Evolutionary conservation across 345 rosid species (phyloP).

Genomic region (Gossypium australe): DNA sequence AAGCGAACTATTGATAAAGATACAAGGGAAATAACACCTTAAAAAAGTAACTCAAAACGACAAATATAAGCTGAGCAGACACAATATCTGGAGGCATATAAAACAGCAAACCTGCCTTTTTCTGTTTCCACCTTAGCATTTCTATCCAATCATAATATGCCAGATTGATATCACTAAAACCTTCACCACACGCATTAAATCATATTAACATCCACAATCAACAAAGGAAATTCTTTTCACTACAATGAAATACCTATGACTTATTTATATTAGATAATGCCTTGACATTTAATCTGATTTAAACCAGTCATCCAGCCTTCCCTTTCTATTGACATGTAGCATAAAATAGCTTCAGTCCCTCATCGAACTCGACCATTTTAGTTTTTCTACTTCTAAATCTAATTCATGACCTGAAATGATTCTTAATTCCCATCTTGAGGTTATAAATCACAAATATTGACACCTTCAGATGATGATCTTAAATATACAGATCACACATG

Average conservation of each 20-base stretch:
- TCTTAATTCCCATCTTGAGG: not conserved
- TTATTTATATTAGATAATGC: not conserved
- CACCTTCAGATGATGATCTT: not conserved
- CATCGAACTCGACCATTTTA: not conserved
- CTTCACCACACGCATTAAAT: not conserved
- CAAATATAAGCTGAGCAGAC: not conserved
- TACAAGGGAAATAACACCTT: not conserved
- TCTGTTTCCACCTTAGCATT: not conserved
- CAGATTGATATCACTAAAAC: not conserved
- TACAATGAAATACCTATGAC: not conserved
- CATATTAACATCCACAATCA: not conserved
- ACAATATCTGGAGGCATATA: not conserved
- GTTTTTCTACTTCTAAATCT: not conserved
- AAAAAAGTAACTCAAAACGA: not conserved
- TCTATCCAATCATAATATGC: not conserved
- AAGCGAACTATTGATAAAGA: not conserved
- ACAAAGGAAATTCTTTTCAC: not conserved
- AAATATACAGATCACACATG: not conserved
- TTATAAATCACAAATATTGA: not conserved
- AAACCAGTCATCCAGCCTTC: not conserved
- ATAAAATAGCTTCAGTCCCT: not conserved
- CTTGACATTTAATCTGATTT: not conserved
- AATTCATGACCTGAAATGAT: not conserved
- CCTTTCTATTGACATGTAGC: not conserved
- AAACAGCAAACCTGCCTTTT: not conserved